These are phyloP conservation scores for Xylariaceae sp. DNA, from an alignment of 2,329 filamentous ascomycete species.

Conservation along the genomic window DNA sequence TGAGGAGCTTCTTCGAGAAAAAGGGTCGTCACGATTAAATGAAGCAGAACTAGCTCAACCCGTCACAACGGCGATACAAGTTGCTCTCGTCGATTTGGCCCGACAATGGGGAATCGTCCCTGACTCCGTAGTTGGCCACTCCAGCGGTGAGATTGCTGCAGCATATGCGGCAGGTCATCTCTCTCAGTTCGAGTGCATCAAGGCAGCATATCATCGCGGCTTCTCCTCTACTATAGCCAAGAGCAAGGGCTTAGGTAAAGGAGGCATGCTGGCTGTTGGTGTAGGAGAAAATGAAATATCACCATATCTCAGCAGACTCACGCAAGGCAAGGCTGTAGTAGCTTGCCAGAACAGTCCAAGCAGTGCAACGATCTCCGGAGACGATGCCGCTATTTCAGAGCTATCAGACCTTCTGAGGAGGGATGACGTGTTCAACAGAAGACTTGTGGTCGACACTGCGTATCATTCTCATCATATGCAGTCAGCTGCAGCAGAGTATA, in stretches of 20 bases:
- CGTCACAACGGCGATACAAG: conserved; percentile 28
- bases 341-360: conserved; percentile 20
- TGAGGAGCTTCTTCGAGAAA: conserved; percentile 2
- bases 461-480: conserved; percentile 31
- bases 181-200: conserved; percentile 21
- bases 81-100: conserved; percentile 18
- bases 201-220: conserved; percentile 13
- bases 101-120: conserved; percentile 17
- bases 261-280: conserved; percentile 1
- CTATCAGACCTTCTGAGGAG: conserved; percentile 2
- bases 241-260: conserved; percentile 11
- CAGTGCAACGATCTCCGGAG: conserved; percentile 20
- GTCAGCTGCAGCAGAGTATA: neutral
- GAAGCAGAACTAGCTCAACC: conserved; percentile 31
- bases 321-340: neutral
- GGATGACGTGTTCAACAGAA: conserved; percentile 12
- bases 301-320: neutral
- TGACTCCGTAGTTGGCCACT: conserved; percentile 23
- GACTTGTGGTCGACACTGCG: conserved; percentile 14
- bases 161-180: conserved; percentile 37
- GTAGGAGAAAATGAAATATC: neutral
- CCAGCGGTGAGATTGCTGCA: conserved; percentile 37
- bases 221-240: neutral
- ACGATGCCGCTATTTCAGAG: conserved; percentile 7
- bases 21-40: conserved; percentile 6